These are phyloP conservation scores for Hanseniaspora valbyensis DNA, from an alignment of 805 yeast genomes.

Conservation along the genomic window DNA sequence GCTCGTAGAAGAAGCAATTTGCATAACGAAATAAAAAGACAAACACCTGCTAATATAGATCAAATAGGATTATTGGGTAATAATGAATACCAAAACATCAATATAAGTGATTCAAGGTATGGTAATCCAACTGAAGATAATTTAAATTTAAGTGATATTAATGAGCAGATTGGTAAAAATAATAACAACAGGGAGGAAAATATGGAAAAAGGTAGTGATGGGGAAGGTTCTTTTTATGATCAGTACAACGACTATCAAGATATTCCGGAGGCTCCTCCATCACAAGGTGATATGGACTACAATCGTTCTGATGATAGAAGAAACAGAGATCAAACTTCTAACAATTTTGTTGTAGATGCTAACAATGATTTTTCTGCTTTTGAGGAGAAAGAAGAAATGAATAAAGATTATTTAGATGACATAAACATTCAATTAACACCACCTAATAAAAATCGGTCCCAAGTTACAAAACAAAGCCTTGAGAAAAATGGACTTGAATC, in stretches of 20 bases:
- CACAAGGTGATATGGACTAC: no score
- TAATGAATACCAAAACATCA: not conserved
- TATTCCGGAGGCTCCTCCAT: no score
- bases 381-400: not conserved
- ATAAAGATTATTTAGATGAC: constrained; percentile 8
- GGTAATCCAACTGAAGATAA: constrained; percentile 13
- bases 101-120: constrained; percentile 8
- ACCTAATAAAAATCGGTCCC: constrained; percentile 15
- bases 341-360: not conserved
- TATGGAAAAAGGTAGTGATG: no score
- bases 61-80: not conserved
- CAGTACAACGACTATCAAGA: no score
- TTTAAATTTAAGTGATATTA: constrained; percentile 7
- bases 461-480: constrained; percentile 38
- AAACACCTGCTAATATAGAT: not conserved
- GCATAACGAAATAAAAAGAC: not conserved
- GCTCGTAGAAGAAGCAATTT: not conserved
- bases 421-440: constrained; percentile 18
- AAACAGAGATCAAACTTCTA: not conserved
- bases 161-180: constrained; percentile 4
- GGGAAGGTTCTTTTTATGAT: no score
- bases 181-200: not conserved
- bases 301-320: no score
- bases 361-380: not conserved
- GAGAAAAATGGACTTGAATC: constrained; percentile 57